phyloP scores from a whole-genome alignment of 768 basidiomycete genomes.

The Podaxis rugospora region DNA sequence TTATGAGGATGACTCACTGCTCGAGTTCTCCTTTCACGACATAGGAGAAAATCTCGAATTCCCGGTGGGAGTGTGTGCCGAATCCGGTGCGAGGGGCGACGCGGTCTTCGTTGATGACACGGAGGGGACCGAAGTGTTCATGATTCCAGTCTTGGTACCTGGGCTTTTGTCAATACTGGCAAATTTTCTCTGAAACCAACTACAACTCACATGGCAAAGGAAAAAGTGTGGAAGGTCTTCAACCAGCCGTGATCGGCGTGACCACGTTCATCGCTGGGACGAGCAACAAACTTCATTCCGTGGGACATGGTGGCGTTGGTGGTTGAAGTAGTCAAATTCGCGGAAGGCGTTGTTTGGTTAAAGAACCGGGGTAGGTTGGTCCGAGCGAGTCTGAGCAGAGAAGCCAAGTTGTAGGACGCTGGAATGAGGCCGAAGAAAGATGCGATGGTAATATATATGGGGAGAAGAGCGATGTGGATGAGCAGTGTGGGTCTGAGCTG shows the following conservation, averaged over 20 bases:
- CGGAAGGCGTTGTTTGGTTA: conserved; percentile 4
- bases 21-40: conserved; percentile 74
- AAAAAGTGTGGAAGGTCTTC: conserved; percentile 84
- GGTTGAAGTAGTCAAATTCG: not conserved
- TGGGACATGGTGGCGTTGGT: conserved; percentile 17
- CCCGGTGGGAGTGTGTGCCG: conserved; percentile 76
- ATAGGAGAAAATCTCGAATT: conserved; percentile 93
- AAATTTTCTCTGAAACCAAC: conserved; percentile 15
- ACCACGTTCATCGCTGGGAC: conserved; percentile 62
- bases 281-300: conserved; percentile 40
- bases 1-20: conserved; percentile 49
- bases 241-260: conserved; percentile 82
- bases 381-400: conserved; percentile 33
- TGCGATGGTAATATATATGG: conserved; percentile 37
- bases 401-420: conserved; percentile 30
- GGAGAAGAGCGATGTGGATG: conserved; percentile 34
- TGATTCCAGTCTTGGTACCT: conserved; percentile 61
- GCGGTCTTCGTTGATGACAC: conserved; percentile 94
- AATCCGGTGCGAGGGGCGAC: conserved; percentile 76
- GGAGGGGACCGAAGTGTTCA: conserved; percentile 64
- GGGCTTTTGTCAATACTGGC: not conserved
- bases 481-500: conserved; percentile 26
- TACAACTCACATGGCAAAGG: conserved; percentile 58
- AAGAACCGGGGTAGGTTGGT: conserved; percentile 26
- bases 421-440: conserved; percentile 30